Base-by-base conservation (phyloP, 306 rosid species). In the Cajanus cajan region DNA sequence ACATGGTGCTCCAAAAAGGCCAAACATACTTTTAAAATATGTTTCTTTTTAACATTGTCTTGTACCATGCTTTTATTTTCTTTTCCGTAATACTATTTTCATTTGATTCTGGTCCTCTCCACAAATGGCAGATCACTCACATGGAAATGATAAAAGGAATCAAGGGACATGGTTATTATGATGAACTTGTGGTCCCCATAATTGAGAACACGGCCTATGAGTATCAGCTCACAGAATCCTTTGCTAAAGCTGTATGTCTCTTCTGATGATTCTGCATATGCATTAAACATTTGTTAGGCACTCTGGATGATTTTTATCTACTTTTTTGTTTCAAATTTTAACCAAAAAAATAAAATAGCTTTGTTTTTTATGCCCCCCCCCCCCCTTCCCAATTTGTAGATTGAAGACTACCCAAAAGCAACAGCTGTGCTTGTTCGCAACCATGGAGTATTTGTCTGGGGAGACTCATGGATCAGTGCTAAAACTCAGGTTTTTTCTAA, bases 111-210 rank as follows among this genome's bases (percentile, higher is more conserved):
- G 67, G 28, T 55, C 58, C 39, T 55, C 34, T 71, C 61, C 39
- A 73, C 70, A 78, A 83, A 85, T 66, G 87, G 89, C 94, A 95
- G 98, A 95, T 95, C 57, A 88, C 95, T 78, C 97, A 95, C 86
- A 92, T 95, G 98, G 98, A 94, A 88, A 94, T 94, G 98, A 95
- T 95, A 80, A 95, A 95, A 87, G 98, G 98, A 84, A 95, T 95
- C 88, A 80, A 92, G 82, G 98, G 97, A 74, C 98, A 95, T 85
- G 98, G 98, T 67, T 95, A 95, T 85, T 85, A 90, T 84, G 98
- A 95, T 84, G 98, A 95, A 85, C 96, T 95, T 66, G 97, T 95
- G 82, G 90, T 95, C 62, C 98, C 98, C 6, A 92, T 95, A 16
- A 91, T 95, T 76, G 97, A 95, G 85, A 95, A 95, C 85, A 91